A percentile compares a stretch with the other conserved stretches of the same genome.
These are phyloP conservation scores for Verbascum thapsus DNA, from an alignment of 257 asterid genomes.

Conservation along the genomic window DNA sequence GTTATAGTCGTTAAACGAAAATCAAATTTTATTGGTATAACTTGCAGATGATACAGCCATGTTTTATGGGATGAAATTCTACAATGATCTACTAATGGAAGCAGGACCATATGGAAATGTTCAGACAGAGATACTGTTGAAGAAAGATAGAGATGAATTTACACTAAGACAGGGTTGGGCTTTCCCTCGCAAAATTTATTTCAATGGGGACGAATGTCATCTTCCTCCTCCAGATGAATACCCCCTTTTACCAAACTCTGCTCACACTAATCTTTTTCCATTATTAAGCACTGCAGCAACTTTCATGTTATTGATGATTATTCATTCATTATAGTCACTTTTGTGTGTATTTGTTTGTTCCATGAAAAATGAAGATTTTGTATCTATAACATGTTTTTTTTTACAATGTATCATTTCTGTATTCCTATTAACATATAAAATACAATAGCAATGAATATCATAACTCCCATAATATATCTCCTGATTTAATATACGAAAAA, in stretches of 20 bases:
- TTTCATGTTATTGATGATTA: conserved; percentile 23
- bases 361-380: too few species aligned
- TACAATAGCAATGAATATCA: too few species aligned
- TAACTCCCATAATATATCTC: too few species aligned
- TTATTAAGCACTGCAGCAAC: conserved; percentile 32
- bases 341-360: too few species aligned
- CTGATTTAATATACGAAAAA: too few species aligned
- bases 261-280: conserved; percentile 24
- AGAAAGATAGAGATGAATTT: conserved; percentile 55
- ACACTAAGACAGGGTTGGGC: conserved; percentile 68
- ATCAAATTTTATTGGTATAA: too few species aligned
- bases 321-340: not conserved
- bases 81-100: conserved; percentile 68
- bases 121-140: conserved; percentile 61
- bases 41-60: conserved; percentile 66
- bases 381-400: too few species aligned
- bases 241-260: conserved; percentile 56
- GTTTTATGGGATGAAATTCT: conserved; percentile 73
- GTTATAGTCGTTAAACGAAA: too few species aligned
- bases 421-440: too few species aligned
- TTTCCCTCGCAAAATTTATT: conserved; percentile 62
- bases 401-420: too few species aligned
- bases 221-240: conserved; percentile 71
- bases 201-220: conserved; percentile 74
- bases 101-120: conserved; percentile 72